A percentile compares a stretch with the other conserved stretches of the same genome.
Evolutionary conservation across 2,329 filamentous ascomycete species (phyloP).

Genomic region (Sporothrix variecibatus): DNA sequence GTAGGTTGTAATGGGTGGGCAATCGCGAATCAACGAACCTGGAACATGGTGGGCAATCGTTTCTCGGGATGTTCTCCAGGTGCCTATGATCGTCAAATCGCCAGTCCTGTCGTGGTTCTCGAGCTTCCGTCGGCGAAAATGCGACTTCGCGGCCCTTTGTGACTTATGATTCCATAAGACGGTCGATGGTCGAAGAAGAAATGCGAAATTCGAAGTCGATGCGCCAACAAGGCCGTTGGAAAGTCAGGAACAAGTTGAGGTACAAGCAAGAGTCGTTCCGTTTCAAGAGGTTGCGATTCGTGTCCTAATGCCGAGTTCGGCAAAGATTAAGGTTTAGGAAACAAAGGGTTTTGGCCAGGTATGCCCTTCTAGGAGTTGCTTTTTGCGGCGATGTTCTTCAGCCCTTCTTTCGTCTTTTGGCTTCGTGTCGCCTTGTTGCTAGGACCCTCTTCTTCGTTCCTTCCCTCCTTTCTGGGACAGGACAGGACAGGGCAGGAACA

Average conservation of each 20-base stretch:
- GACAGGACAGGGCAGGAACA: neutral
- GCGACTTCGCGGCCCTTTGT: neutral
- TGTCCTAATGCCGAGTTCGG: neutral
- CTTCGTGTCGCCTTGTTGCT: conserved; percentile 18
- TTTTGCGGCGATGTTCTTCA: conserved; percentile 22
- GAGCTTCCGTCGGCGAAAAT: neutral
- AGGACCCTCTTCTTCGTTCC: neutral
- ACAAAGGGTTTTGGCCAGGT: conserved; percentile 22
- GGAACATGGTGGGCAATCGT: conserved; percentile 33
- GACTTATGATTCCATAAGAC: neutral
- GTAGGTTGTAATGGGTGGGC: neutral
- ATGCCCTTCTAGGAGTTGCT: neutral
- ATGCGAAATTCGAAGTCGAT: neutral
- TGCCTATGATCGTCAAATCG: neutral
- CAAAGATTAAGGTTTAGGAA: neutral
- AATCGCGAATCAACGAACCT: conserved; percentile 28
- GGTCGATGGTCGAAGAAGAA: neutral
- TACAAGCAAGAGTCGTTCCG: neutral
- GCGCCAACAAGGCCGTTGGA: neutral
- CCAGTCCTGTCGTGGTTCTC: neutral
- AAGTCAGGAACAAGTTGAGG: neutral
- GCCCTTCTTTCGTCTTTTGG: neutral
- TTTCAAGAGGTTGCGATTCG: neutral
- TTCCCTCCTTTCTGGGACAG: neutral
- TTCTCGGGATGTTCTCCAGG: neutral